Base-by-base conservation (phyloP, 2,329 filamentous ascomycete genomes). In the Exophiala bonariae region DNA sequence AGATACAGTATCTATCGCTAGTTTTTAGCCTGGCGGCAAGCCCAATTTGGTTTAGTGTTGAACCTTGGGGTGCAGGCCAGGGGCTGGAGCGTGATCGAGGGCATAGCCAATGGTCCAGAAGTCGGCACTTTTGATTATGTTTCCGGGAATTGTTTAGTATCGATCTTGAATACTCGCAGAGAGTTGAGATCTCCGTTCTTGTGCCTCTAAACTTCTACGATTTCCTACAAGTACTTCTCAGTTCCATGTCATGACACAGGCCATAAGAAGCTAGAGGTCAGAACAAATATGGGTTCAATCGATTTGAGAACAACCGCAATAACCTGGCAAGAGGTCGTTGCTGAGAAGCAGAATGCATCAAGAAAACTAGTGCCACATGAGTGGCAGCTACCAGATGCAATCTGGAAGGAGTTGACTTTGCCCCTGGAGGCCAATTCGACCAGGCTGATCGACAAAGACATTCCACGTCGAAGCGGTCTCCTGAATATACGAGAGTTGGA, bases 401-500 rank as follows among this genome's bases (percentile, higher is more conserved):
- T 37, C 4, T 37, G 11, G 34, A 11, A 37, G 10, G 34, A 10
- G 4, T 10, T 37, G 11, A 14, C 34, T 37, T 20, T 37, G 9
- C 34, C 34, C 11, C 34, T 37, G 11, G 34, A 37, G 34, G 16
- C 34, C 34, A 37, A 37, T 37, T 16, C 34, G 18, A 37, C 17
- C 11, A 11, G 34, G 11, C 17, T 37, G 13, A 37, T 18, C 10
- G 34, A 37, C 13, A 3, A 37, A 37, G 16, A 36, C 34, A 4
- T 26, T 11, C 23, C 23, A 26, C 23, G 23, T 26, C 23, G 23
- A 26, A 26, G 23, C 11, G 74, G 74, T 4, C 59, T 79, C n/a
- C 56, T 79, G n/a, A 66, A 69, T 0, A 26, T 62, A 0, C 57
- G 63, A 19, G 75, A 78, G 55, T 50, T 76, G 4, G 60, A 62